Conservation (phyloP, 148 eudicot species). For the Vaccinium vitisidaea region DNA sequence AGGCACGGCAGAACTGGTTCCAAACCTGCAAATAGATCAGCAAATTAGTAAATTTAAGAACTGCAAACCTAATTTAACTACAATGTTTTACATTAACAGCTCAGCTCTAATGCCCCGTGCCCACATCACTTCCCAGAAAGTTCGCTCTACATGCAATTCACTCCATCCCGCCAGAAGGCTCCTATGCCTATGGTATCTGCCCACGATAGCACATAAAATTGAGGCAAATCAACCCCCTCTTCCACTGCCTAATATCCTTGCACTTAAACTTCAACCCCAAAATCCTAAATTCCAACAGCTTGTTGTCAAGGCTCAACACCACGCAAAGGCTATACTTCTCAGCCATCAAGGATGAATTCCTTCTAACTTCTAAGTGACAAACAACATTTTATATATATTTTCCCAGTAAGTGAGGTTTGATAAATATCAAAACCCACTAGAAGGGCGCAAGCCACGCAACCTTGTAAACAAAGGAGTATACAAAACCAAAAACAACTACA, state of each 20-base stretch:
- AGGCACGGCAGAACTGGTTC: slow-evolving; percentile 39
- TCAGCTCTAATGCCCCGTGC: not conserved
- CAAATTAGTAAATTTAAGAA: not conserved
- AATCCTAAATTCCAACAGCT: not conserved
- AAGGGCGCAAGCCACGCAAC: not conserved
- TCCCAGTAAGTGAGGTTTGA: not conserved
- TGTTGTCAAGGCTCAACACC: not conserved
- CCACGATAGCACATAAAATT: not conserved
- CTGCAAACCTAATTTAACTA: not conserved
- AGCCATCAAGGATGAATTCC: not conserved
- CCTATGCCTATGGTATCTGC: not conserved
- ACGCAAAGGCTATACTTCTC: not conserved
- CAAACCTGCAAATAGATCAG: slow-evolving; percentile 56
- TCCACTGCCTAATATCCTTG: not conserved
- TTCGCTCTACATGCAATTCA: not conserved
- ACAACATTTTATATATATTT: not conserved
- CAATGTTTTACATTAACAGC: not conserved
- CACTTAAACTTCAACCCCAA: not conserved
- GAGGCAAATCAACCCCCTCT: not conserved
- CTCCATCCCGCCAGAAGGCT: not conserved
- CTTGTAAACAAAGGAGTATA: not conserved
- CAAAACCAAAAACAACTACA: not conserved
- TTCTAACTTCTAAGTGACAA: slow-evolving; percentile 5
- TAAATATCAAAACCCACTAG: not conserved
- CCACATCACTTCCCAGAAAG: not conserved